These are phyloP conservation scores for Nicotiana rustica DNA, from an alignment of 305 asterid species.

Conservation along the genomic window DNA sequence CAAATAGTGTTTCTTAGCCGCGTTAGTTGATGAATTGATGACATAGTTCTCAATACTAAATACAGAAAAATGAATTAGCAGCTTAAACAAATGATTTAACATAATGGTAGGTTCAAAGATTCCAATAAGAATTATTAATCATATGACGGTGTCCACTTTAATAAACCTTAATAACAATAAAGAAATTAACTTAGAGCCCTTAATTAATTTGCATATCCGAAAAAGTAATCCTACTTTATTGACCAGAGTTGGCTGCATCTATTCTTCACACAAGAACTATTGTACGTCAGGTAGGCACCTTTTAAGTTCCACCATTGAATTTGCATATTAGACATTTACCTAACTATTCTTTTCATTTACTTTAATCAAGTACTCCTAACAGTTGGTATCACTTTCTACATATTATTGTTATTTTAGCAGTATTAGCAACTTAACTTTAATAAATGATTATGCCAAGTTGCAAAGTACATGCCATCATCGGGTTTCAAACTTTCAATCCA, in stretches of 20 bases:
- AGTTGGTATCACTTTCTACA: conserved; percentile 1
- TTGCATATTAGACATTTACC: conserved; percentile 39
- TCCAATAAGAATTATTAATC: conserved; percentile 38
- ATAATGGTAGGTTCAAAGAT: conserved; percentile 33
- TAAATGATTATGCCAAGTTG: conserved; percentile 17
- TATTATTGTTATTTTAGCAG: conserved; percentile 22
- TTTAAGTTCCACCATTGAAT: conserved; percentile 42
- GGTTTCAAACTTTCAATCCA: not conserved
- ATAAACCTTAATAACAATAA: conserved; percentile 33
- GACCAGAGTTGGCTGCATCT: conserved; percentile 32
- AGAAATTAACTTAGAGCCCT: conserved; percentile 35
- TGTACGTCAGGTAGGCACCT: conserved; percentile 28
- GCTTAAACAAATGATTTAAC: conserved; percentile 13
- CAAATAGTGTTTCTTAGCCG: not conserved
- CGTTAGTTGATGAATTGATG: not conserved
- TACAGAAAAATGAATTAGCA: conserved; percentile 18
- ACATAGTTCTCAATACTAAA: not conserved
- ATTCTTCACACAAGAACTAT: not conserved
- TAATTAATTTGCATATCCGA: conserved; percentile 6
- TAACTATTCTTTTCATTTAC: conserved; percentile 30
- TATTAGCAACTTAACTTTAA: not conserved
- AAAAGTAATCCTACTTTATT: conserved; percentile 40
- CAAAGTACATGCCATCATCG: not conserved
- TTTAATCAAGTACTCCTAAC: not conserved
- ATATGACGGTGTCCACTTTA: conserved; percentile 36